Conservation (phyloP, 345 rosid genomes). For the Populus pruinosa region DNA sequence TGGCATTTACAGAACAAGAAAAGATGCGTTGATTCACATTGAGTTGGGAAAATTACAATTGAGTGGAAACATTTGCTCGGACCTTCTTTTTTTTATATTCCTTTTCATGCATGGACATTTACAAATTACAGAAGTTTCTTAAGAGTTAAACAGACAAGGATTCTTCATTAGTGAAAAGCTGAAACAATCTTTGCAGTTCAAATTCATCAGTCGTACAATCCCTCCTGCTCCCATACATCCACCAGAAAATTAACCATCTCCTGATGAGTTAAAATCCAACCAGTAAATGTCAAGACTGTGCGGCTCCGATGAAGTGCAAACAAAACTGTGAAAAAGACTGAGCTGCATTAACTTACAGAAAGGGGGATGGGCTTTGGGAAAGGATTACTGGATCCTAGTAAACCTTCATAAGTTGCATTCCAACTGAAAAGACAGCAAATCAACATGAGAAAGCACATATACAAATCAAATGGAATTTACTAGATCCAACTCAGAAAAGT, state of each 20-base stretch:
- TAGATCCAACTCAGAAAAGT: neutral
- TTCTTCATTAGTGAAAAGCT: neutral
- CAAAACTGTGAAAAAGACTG: neutral
- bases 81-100: neutral
- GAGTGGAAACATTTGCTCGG: constrained; percentile 1
- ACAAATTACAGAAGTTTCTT: constrained; percentile 18
- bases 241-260: constrained; percentile 31
- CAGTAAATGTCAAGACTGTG: neutral
- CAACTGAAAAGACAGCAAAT: constrained; percentile 32
- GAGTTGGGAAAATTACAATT: constrained; percentile 6
- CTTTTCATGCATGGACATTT: constrained; percentile 6
- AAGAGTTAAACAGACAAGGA: neutral
- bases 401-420: constrained; percentile 64
- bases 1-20: neutral
- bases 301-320: neutral
- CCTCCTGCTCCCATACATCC: constrained; percentile 32
- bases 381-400: constrained; percentile 55
- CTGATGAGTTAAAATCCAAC: constrained; percentile 15
- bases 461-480: neutral
- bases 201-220: constrained; percentile 25
- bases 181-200: neutral
- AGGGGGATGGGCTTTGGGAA: constrained; percentile 67
- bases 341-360: constrained; percentile 41
- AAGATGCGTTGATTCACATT: neutral
- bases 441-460: neutral